phyloP scores from a whole-genome alignment of 176 grass and related monocot species.

The Saccharum officinarum region DNA sequence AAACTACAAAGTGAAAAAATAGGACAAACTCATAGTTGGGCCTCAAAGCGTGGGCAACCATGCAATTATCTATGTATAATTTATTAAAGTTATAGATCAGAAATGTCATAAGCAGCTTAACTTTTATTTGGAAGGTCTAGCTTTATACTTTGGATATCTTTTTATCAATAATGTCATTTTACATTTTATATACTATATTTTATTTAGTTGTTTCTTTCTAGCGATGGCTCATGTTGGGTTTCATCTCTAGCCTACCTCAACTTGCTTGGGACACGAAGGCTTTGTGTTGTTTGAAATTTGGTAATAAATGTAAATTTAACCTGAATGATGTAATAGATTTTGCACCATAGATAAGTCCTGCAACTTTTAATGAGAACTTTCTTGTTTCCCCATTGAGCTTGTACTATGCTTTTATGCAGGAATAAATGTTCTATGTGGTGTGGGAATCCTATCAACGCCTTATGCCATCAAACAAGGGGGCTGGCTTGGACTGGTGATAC shows the following conservation, averaged over 20 bases:
- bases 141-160: not conserved
- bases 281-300: not conserved
- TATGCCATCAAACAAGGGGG: conserved; percentile 86
- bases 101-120: not conserved
- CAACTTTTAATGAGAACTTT: not conserved
- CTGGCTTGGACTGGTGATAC: conserved; percentile 70
- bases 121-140: not conserved
- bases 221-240: not conserved
- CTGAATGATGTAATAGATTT: not conserved
- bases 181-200: not conserved
- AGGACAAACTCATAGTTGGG: conserved; percentile 8
- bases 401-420: conserved; percentile 38
- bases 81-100: not conserved
- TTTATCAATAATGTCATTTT: not conserved
- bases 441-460: conserved; percentile 88
- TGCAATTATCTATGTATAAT: not conserved
- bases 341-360: not conserved
- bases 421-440: conserved; percentile 88
- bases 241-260: not conserved
- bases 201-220: not conserved
- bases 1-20: not conserved
- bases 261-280: not conserved
- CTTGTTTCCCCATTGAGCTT: not conserved
- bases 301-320: not conserved
- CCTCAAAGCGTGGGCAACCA: not conserved